phyloP scores from a whole-genome alignment of 192 early-diverging fungal species.

The Gorgonomyces haynaldii region DNA sequence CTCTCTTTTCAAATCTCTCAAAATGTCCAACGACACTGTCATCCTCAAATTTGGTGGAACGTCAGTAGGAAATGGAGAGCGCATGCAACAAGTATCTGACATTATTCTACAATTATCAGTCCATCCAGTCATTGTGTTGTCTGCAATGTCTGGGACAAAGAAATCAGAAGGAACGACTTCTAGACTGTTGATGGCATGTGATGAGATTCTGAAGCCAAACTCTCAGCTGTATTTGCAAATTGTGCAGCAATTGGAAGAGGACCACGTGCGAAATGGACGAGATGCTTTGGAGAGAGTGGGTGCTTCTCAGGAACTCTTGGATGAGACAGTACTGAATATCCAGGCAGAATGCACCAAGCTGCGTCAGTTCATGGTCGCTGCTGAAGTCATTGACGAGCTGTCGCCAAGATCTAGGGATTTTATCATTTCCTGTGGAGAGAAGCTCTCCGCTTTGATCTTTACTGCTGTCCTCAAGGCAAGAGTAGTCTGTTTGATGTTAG shows the following conservation, averaged over 20 bases:
- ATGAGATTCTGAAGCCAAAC: constrained; percentile 61
- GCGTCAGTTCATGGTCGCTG: constrained; percentile 78
- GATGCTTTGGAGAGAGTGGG: constrained; percentile 16
- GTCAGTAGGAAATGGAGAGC: constrained; percentile 66
- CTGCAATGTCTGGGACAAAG: constrained; percentile 78
- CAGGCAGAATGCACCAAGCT: constrained; percentile 68
- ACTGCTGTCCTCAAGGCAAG: constrained; percentile 64
- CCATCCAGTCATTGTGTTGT: constrained; percentile 82
- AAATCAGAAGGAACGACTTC: constrained; percentile 89
- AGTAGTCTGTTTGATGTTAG: constrained; percentile 20
- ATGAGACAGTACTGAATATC: constrained; percentile 47
- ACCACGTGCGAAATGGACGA: constrained; percentile 61
- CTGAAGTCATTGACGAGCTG: constrained; percentile 91
- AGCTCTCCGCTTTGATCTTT: constrained; percentile 82
- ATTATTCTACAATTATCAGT: constrained; percentile 69
- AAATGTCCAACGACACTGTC: constrained; percentile 8
- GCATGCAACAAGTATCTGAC: constrained; percentile 41
- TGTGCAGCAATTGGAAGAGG: constrained; percentile 68
- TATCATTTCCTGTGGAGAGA: constrained; percentile 90
- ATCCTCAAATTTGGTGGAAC: constrained; percentile 93
- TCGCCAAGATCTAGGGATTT: constrained; percentile 92
- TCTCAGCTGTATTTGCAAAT: constrained; percentile 60
- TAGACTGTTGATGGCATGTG: constrained; percentile 57
- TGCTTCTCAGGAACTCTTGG: not conserved
- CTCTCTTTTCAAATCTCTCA: too few relatives aligned